Conservation (phyloP, 1,284 basidiomycete genomes). For the Spongiforma sp. region DNA sequence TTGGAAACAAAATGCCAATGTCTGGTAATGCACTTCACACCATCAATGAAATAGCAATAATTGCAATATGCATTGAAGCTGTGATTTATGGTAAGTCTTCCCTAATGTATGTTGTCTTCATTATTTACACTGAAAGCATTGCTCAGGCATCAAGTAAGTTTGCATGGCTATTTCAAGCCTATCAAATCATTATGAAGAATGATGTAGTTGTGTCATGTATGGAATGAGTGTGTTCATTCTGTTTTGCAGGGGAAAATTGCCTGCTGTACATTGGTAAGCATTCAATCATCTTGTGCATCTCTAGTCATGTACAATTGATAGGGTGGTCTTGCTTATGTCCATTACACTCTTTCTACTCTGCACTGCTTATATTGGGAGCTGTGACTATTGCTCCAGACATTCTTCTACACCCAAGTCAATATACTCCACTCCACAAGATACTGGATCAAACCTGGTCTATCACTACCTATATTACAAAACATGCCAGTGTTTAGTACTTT, state of each 20-base stretch:
- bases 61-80: constrained; percentile 8
- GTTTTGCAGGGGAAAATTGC: not conserved
- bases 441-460: not conserved
- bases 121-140: too few relatives aligned
- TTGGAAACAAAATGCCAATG: too few relatives aligned
- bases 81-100: constrained; percentile 7
- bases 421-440: constrained; percentile 2
- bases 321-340: constrained; percentile 2
- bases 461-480: not conserved
- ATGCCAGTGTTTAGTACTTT: not conserved
- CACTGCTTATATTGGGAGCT: not conserved
- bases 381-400: constrained; percentile 6
- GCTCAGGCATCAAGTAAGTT: constrained; percentile 8
- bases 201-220: constrained; percentile 9
- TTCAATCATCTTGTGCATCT: too few relatives aligned
- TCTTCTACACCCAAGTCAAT: not conserved
- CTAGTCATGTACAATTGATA: too few relatives aligned
- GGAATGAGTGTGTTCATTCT: not conserved
- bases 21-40: too few relatives aligned
- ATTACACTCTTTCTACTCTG: constrained; percentile 4
- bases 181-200: too few relatives aligned
- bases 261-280: not conserved
- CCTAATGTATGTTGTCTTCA: too few relatives aligned
- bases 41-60: not conserved
- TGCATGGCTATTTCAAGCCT: too few relatives aligned